These are phyloP conservation scores for Apiospora koreana DNA, from an alignment of 2,329 filamentous ascomycete genomes.

Conservation along the genomic window DNA sequence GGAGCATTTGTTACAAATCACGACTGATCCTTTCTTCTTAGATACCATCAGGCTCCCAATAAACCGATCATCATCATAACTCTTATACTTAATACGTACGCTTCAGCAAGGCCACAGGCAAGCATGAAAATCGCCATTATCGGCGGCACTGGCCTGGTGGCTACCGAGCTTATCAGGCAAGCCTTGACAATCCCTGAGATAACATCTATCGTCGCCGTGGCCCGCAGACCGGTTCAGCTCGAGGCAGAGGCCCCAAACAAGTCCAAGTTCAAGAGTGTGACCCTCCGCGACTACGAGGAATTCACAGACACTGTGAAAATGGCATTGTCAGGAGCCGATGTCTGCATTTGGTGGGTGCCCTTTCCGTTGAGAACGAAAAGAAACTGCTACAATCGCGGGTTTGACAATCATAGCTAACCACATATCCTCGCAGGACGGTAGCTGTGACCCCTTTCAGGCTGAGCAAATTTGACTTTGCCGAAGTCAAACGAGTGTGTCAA, in stretches of 20 bases:
- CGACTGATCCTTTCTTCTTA: too few relatives aligned
- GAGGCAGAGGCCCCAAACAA: slow-evolving; percentile 17
- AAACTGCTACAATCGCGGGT: too few relatives aligned
- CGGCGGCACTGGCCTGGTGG: slow-evolving; percentile 45
- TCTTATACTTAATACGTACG: background rate
- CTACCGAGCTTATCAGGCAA: slow-evolving; percentile 44
- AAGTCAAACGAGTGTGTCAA: slow-evolving; percentile 28
- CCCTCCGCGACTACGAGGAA: slow-evolving; percentile 39
- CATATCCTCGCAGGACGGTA: slow-evolving; percentile 24
- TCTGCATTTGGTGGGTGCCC: slow-evolving; percentile 32
- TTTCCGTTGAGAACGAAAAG: background rate
- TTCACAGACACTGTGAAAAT: slow-evolving; percentile 41
- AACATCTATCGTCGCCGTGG: slow-evolving; percentile 42
- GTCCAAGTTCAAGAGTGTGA: slow-evolving; percentile 41
- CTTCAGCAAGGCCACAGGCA: background rate
- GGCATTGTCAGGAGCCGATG: slow-evolving; percentile 41
- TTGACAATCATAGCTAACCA: background rate
- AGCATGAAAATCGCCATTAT: slow-evolving; percentile 45
- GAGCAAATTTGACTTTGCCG: slow-evolving; percentile 19
- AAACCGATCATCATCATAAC: background rate
- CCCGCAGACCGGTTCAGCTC: slow-evolving; percentile 37
- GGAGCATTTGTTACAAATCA: too few relatives aligned
- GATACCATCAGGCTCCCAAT: too few relatives aligned
- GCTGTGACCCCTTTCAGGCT: slow-evolving; percentile 27
- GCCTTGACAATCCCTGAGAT: slow-evolving; percentile 37